Evolutionary conservation across 768 basidiomycete genomes (phyloP), one percentile per base, ranked within the genome.

Genomic region (Saitozyma podzolica): DNA sequence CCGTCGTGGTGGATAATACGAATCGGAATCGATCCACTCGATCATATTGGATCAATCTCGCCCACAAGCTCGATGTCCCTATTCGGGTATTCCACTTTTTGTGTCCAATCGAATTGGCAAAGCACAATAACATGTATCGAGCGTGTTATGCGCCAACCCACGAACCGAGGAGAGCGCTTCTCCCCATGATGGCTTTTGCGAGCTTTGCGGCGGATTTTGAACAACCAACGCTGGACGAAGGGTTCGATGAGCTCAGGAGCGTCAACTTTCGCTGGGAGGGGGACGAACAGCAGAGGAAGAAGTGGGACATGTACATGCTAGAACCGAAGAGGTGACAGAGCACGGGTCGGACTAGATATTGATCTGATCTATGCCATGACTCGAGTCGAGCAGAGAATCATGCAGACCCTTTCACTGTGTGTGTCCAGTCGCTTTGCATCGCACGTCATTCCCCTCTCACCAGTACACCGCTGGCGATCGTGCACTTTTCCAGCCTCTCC

Each of bases 41-140:
- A 54, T 85, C 85, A 63, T 78, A 82, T 51, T 97, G 94, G 74
- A 66, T 93, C 14, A 84, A 86, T 55, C 62, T 91, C 11, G 89
- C 89, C 19, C 84, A 82, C 73, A 84, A 83, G 57, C 69, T 83
- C 2, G 78, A 83, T 0, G 81, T 87, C 0, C 82, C 84, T 2
- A 81, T 85, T 3, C 84, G 92, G 89, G 51, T 90, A 73, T 85
- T 94, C 75, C 66, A 84, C 37, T 95, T 96, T 69, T 82, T 85
- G 9, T 89, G 87, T 50, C 85, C 88, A 9, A 69, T 86, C n/a
- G 89, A 92, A 51, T 83, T 95, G 8, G 91, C 91, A 2, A 90
- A 87, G 88, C 95, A 97, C 78, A 96, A 97, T 77, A 94, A 94
- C 71, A 79, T 93, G 8, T 96, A 95, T 74, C 86, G 94, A 40